Evolutionary conservation across 768 basidiomycete genomes (phyloP), one percentile per base, ranked within the genome.

Genomic region (Russula lepida): DNA sequence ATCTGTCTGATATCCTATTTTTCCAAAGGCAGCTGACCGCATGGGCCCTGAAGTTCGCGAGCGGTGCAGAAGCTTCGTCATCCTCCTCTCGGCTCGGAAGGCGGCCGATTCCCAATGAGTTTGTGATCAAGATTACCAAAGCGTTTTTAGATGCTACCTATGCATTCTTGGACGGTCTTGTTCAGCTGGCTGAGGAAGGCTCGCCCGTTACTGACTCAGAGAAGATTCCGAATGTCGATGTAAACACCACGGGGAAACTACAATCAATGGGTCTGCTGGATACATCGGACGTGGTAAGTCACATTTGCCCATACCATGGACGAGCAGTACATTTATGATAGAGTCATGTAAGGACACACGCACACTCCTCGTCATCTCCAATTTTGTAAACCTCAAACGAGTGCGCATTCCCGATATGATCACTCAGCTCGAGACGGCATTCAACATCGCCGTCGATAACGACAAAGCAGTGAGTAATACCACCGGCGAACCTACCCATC

Each of bases 91-190:
- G 80, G 66, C 75, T 77, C 21, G 74, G 76, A 41, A 84, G 83
- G 66, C 87, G 82, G 63, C 71, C 77, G 4, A 75, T 95, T 27
- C 77, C 86, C 4, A 74, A 77, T 32, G 81, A 84, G 3, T 90
- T 89, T 63, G 75, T 84, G 30, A 67, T 77, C 13, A 93, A 88
- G 76, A 85, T 95, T 63, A 85, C 84, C 11, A 88, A 84, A 68
- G 83, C 92, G 1, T 97, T 95, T 74, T 70, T 95, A 67, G 94
- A 98, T 69, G 80, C 84, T 0, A 68, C 94, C 32, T 93, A 95
- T 70, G 85, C 85, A 17, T 85, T 95, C 68, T 74, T 97, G 43
- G 92, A 95, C 68, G 93, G 95, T 2, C 74, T 95, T 54, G 84
- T 92, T 21, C 82, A 84, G 47, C 78, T 95, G 21, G 89, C 90